Base-by-base conservation (phyloP, 192 early-diverging fungal species). In the Haplosporangium gracile region DNA sequence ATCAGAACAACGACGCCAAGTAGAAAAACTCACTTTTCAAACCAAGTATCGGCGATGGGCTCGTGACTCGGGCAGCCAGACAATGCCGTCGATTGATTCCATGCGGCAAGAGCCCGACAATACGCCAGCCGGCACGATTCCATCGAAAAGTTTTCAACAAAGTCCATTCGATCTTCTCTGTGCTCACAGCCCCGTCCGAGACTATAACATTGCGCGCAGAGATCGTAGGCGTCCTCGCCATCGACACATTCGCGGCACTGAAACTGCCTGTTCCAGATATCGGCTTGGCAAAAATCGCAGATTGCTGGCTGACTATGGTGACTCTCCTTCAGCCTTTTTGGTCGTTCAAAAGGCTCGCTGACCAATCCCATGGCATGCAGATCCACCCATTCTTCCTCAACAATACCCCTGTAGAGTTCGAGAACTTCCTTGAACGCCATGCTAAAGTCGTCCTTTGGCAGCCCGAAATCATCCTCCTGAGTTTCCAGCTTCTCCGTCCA, bases 311-410 rank as follows among this genome's bases (percentile, higher is more conserved):
- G 16, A 4, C 47, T 26, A 60, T 75, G 84, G 36, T 22, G 16
- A 0, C 39, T 26, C 13, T 78, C 72, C 4, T 36, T 39, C 45
- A 81, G 38, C 60, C 79, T 13, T 20, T 34, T 68, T 15, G 84
- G 84, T 32, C 53, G 65, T 7, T 73, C 24, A 47, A 86, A 86
- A 32, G 24, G 53, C 13, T n/a, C 10, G 15, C 36, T 18, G 7
- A 13, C 32, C 2, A 5, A 6, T 11, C n/a, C 69, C 36, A 76
- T 53, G n/a, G 40, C 24, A 29, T 49, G 49, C 47, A 75, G 0
- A 29, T 86, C 84, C 6, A 86, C 71, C 84, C 84, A 86, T 63
- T 86, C 84, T 16, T 81, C 79, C 42, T 86, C 84, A 2, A 81
- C 76, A 20, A 86, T 81, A n/a, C 36, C n/a, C 26, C 26, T 29